Conservation (phyloP, 257 asterid genomes). For the Capsicum chinense region DNA sequence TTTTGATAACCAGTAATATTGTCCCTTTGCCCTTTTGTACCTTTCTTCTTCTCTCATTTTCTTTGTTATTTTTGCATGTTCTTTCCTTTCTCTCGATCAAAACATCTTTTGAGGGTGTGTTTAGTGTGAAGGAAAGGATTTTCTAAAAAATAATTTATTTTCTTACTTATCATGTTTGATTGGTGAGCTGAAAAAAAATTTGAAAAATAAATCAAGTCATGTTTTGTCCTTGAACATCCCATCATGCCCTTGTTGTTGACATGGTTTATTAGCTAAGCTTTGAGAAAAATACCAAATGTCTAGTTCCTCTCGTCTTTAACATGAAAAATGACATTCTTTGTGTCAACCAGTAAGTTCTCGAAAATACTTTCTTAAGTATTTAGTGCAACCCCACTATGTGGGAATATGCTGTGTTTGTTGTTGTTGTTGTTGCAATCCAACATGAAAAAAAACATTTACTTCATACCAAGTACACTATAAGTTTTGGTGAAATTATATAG, state of each 20-base stretch:
- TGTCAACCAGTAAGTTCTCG: not conserved
- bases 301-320: not conserved
- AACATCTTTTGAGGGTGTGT: conserved; percentile 1
- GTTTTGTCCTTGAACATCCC: not conserved
- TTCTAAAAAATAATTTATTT: not conserved
- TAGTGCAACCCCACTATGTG: not conserved
- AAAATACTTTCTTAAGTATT: not conserved
- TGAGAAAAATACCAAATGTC: not conserved
- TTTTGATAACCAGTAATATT: not conserved
- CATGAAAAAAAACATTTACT: not conserved
- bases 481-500: not conserved
- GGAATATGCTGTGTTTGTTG: too few relatives aligned
- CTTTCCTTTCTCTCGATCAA: not conserved
- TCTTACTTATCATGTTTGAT: not conserved
- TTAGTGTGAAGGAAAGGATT: not conserved
- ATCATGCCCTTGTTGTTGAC: not conserved
- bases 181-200: not conserved
- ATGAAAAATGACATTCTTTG: not conserved
- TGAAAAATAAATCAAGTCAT: not conserved
- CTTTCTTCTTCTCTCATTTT: not conserved
- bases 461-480: not conserved
- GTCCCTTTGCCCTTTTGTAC: not conserved
- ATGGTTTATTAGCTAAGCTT: not conserved
- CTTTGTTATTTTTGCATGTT: not conserved
- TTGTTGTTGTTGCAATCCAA: too few relatives aligned